Conservation (phyloP, 2,329 filamentous ascomycete species). For the Nigrograna mackinnonii region DNA sequence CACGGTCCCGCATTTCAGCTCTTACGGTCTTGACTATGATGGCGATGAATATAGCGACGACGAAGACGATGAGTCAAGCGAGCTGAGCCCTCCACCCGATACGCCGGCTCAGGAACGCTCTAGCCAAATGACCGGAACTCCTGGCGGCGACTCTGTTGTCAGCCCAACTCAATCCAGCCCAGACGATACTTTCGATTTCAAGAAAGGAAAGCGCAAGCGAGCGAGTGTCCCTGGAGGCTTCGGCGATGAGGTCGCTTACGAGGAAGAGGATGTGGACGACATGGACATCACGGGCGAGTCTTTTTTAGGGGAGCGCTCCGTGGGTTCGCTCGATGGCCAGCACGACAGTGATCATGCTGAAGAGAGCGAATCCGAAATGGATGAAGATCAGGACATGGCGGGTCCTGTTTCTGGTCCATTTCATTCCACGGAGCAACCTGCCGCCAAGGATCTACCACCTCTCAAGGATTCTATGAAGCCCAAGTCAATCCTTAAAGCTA, state of each 20-base stretch:
- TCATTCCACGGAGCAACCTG: constrained; percentile 75
- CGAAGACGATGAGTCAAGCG: constrained; percentile 57
- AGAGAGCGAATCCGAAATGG: constrained; percentile 72
- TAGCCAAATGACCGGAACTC: constrained; percentile 36
- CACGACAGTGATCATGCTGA: constrained; percentile 66
- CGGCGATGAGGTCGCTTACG: constrained; percentile 62
- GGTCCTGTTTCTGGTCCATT: constrained; percentile 74
- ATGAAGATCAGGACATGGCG: constrained; percentile 73
- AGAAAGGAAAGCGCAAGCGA: constrained; percentile 52
- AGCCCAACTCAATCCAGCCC: constrained; percentile 48
- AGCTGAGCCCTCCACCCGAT: constrained; percentile 46
- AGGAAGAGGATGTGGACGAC: constrained; percentile 60
- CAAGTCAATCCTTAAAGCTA: constrained; percentile 54
- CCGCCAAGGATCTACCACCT: constrained; percentile 31
- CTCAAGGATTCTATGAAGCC: constrained; percentile 42
- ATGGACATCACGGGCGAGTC: constrained; percentile 55
- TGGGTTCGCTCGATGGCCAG: constrained; percentile 69
- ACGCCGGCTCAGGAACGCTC: constrained; percentile 45
- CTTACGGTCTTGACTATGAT: constrained; percentile 81
- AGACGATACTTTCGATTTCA: constrained; percentile 61
- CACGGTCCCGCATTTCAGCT: constrained; percentile 93
- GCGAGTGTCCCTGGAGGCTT: constrained; percentile 79
- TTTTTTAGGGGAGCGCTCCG: constrained; percentile 94
- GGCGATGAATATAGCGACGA: constrained; percentile 60
- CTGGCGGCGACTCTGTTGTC: constrained; percentile 39